Percentiles rank a stretch among this genome's conserved stretches.
These are phyloP conservation scores for Catharanthus roseus DNA, from an alignment of 257 asterid species.

Conservation along the genomic window DNA sequence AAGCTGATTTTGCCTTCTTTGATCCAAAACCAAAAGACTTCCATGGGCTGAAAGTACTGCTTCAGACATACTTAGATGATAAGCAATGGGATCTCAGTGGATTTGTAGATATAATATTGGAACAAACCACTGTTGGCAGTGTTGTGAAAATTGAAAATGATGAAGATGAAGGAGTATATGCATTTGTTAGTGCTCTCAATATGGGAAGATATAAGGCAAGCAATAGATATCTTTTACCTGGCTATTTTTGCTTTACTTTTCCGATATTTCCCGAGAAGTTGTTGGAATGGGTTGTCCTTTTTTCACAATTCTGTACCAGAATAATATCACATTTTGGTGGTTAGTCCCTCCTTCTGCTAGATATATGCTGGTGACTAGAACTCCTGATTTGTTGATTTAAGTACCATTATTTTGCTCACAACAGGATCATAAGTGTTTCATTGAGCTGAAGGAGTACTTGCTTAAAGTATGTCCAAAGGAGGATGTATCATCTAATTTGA, in stretches of 20 bases:
- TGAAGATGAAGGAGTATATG: slow-evolving; percentile 80
- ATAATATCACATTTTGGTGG: not conserved
- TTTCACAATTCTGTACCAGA: not conserved
- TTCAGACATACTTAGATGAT: slow-evolving; percentile 66
- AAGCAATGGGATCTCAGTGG: slow-evolving; percentile 83
- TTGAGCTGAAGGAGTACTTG: slow-evolving; percentile 9
- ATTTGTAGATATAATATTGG: slow-evolving; percentile 78
- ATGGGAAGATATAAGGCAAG: slow-evolving; percentile 80
- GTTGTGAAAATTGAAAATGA: slow-evolving; percentile 78
- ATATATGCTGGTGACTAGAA: not conserved
- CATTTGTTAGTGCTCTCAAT: slow-evolving; percentile 62
- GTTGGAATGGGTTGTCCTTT: not conserved
- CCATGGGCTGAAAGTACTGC: slow-evolving; percentile 84
- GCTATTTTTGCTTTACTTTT: not conserved
- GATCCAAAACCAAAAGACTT: slow-evolving; percentile 85
- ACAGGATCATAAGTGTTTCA: slow-evolving; percentile 9
- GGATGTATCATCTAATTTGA: slow-evolving; percentile 34
- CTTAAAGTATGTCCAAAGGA: slow-evolving; percentile 40
- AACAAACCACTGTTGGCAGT: slow-evolving; percentile 82
- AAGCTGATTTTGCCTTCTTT: slow-evolving; percentile 88
- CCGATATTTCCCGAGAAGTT: not conserved
- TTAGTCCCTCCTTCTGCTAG: not conserved
- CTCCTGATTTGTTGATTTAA: not conserved
- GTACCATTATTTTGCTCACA: slow-evolving; percentile 2
- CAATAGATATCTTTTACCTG: not conserved